Evolutionary conservation across 345 rosid species (phyloP), one percentile per base, ranked within the genome.

Genomic region (Ceriops decandra): DNA sequence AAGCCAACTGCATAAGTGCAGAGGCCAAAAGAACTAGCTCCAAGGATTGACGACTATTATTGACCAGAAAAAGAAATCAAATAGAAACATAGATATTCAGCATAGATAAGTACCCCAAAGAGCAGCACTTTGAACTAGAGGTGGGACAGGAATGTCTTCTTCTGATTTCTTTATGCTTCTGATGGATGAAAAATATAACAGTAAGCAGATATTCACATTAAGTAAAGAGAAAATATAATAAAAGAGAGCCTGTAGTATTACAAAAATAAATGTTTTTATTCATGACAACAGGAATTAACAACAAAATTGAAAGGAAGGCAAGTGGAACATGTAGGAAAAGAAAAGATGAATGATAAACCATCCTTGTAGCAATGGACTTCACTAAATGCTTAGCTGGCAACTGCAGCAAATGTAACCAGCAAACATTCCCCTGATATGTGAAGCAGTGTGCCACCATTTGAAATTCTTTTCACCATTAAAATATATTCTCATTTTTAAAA

Each of bases 61-160:
- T 7, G 33, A 22, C 26, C 9, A 5, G 22, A 32, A 61, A 5
- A 19, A 72, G n/a, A 35, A 49, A 56, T 42, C 51, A 51, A 38
- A 67, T 21, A 30, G 20, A 24, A 17, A 54, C 5, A 3, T 36
- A 58, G 32, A 57, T 9, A 35, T 24, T 53, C 7, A 63, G 30
- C 26, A 20, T 42, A 52, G 71, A 52, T 56, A 24, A 73, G 72
- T 87, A 90, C 99, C 98, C 95, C 97, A 95, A 9, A 92, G 93
- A 71, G 85, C 98, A 60, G 98, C 97, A 83, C 98, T 95, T 83
- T 86, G 83, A 60, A 91, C 28, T 21, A 91, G 89, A 36, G 98
- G 98, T 72, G 98, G 97, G 66, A 95, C 90, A 0, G 95, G 97
- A 61, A 90, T 82, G 79, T 85, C 93, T 68, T 91, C 87, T 73